Evolutionary conservation across 2,329 filamentous ascomycete genomes (phyloP).

Genomic region (Colletotrichum magnum): DNA sequence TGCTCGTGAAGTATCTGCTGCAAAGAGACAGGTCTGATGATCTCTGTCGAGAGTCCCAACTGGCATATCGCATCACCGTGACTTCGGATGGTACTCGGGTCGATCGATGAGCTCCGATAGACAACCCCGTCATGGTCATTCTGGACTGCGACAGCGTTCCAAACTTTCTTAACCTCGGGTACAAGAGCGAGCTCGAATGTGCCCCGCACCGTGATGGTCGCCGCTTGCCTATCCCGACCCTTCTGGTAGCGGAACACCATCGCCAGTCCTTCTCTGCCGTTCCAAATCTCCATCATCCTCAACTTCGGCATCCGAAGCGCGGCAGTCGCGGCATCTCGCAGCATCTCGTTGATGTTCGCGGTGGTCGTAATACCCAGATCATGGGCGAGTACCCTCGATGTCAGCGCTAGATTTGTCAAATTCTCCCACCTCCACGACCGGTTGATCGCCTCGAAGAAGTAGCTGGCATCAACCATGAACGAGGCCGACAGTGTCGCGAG

Average conservation of each 20-base stretch:
- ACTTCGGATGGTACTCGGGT: constrained; percentile 34
- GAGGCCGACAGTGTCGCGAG: constrained; percentile 49
- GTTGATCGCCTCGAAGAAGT: constrained; percentile 48
- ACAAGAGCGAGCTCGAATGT: constrained; percentile 43
- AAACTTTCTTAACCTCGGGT: constrained; percentile 42
- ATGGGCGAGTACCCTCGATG: constrained; percentile 46
- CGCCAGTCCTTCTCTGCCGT: constrained; percentile 45
- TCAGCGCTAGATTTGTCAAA: constrained; percentile 50
- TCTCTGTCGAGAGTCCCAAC: constrained; percentile 42
- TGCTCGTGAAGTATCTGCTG: constrained; percentile 14
- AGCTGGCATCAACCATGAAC: constrained; percentile 49
- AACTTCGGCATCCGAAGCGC: constrained; percentile 48
- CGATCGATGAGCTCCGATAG: constrained; percentile 41
- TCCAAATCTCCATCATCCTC: constrained; percentile 51
- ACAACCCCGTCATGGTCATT: constrained; percentile 41
- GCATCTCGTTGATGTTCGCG: constrained; percentile 45
- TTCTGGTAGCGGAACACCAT: constrained; percentile 46
- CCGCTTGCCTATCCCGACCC: constrained; percentile 39
- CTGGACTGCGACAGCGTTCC: constrained; percentile 44
- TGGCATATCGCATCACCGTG: constrained; percentile 46
- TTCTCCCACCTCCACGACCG: constrained; percentile 48
- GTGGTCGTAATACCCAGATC: constrained; percentile 39
- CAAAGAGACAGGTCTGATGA: constrained; percentile 26
- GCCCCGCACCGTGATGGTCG: constrained; percentile 45
- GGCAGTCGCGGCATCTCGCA: constrained; percentile 45